Evolutionary conservation across 1,284 basidiomycete genomes (phyloP).

Genomic region (Rhodotorula sp.): DNA sequence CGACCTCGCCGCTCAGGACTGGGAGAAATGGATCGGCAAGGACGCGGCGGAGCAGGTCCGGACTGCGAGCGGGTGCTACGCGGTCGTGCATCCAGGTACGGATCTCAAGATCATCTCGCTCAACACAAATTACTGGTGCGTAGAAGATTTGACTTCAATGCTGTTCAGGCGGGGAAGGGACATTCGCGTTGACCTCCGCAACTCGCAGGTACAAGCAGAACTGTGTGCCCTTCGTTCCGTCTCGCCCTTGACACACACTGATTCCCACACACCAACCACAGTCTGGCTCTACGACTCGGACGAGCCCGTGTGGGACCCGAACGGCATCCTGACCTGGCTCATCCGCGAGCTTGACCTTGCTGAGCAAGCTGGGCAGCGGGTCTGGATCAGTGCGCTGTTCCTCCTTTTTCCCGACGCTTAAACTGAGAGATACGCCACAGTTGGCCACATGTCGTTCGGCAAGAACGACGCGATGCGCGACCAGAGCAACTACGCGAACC

Average conservation of each 20-base stretch:
- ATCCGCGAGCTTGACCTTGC: conserved; percentile 60
- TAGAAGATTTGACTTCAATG: no score
- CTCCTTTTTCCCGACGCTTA: background rate
- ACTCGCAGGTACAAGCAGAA: conserved; percentile 17
- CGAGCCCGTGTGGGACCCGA: conserved; percentile 53
- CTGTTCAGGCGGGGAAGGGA: no score
- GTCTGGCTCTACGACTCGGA: conserved; percentile 60
- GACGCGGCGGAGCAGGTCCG: conserved; percentile 23
- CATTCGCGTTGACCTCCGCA: no score
- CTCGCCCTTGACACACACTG: no score
- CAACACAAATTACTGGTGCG: conserved; percentile 61
- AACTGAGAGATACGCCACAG: conserved; percentile 16
- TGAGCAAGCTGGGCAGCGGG: conserved; percentile 60
- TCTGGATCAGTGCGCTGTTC: conserved; percentile 52
- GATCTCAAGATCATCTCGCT: conserved; percentile 56
- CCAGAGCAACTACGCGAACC: conserved; percentile 53
- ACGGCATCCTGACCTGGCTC: conserved; percentile 55
- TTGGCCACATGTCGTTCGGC: conserved; percentile 52
- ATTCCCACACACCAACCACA: no score
- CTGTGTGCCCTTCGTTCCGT: background rate
- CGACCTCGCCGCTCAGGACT: conserved; percentile 41
- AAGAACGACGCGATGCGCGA: conserved; percentile 55
- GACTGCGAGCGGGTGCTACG: conserved; percentile 40
- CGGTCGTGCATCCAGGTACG: conserved; percentile 38
- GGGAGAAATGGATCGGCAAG: conserved; percentile 44